Base-by-base conservation (phyloP, 2,329 filamentous ascomycete genomes). In the Penicillium aurantiogriseum region DNA sequence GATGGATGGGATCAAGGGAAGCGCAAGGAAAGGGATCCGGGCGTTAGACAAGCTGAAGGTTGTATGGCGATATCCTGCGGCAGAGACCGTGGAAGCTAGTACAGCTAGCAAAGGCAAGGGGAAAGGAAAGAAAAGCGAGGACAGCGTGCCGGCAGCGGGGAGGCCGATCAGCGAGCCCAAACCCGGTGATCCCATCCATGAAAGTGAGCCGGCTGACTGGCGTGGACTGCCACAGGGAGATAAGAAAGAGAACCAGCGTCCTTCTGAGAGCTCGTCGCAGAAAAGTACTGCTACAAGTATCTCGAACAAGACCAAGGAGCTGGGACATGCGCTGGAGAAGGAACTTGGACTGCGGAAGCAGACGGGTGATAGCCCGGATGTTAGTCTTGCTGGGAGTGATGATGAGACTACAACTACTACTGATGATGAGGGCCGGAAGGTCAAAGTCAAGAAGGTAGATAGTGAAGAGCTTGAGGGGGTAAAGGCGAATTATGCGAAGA, bases 1-100 rank as follows among this genome's bases (percentile, higher is more conserved):
- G 21, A 90, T 99, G 85, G 94, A 99, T 66, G 94, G 94, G 3
- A 92, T 99, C 74, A 97, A 97, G 73, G 94, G 94, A 0, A 92
- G 89, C 5, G 86, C 82, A 23, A 83, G 87, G 33, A 96, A 96
- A 72, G 94, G 94, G 0, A 88, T 88, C 0, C 82, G 88, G 43
- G 91, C 90, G 0, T 85, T 96, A 9, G 93, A 99, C 70, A 84
- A 85, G 40, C 79, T 97, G 25, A 87, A 90, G 11, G 89, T 97
- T 0, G 88, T 96, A 0, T 99, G 94, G 94, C 85, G 86, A 60
- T 80, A 79, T 59, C 65, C 69, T 2, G 59, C 65, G 6, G 51
- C 63, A 56, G 59, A 59, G 50, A 60, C 21, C 35, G 29, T 29
- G 53, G 58, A 53, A 33, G 44, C 25, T 5, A 50, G 44, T 49